A percentile compares a stretch with the other conserved stretches of the same genome.
Evolutionary conservation across 495 filamentous ascomycete species (phyloP).

Genomic region (Barbatosphaeria neglecta): DNA sequence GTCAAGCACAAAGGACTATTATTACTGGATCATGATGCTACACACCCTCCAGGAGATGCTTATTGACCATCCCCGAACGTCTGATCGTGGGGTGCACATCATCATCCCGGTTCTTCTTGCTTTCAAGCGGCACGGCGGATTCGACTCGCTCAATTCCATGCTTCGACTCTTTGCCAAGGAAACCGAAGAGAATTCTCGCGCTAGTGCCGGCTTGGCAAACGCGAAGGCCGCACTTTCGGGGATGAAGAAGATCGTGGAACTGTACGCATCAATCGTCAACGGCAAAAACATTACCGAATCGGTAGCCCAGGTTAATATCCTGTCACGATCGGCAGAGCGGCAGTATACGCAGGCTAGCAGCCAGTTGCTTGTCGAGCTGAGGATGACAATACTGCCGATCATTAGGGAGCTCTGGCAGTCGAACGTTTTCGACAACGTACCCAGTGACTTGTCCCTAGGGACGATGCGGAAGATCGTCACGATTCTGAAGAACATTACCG

Average conservation of each 20-base stretch:
- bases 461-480: slow-evolving; percentile 73
- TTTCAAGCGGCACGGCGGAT: slow-evolving; percentile 71
- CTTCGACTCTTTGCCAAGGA: slow-evolving; percentile 62
- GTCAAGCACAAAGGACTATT: slow-evolving; percentile 39
- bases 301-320: slow-evolving; percentile 49
- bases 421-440: slow-evolving; percentile 63
- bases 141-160: slow-evolving; percentile 60
- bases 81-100: slow-evolving; percentile 48
- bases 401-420: slow-evolving; percentile 75
- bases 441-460: slow-evolving; percentile 52
- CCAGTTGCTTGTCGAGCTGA: slow-evolving; percentile 81
- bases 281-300: slow-evolving; percentile 73
- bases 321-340: slow-evolving; percentile 38
- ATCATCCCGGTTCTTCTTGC: slow-evolving; percentile 72
- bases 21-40: slow-evolving; percentile 71
- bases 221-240: slow-evolving; percentile 35
- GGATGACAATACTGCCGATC: slow-evolving; percentile 70
- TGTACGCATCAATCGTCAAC: slow-evolving; percentile 65
- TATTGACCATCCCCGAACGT: slow-evolving; percentile 50
- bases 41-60: slow-evolving; percentile 66
- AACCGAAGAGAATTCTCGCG: slow-evolving; percentile 31
- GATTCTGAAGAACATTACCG: slow-evolving; percentile 69
- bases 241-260: slow-evolving; percentile 72
- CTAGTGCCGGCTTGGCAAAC: slow-evolving; percentile 21
- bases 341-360: slow-evolving; percentile 57